Conservation (phyloP, 1,284 basidiomycete species). For the Chalciporus sp. region DNA sequence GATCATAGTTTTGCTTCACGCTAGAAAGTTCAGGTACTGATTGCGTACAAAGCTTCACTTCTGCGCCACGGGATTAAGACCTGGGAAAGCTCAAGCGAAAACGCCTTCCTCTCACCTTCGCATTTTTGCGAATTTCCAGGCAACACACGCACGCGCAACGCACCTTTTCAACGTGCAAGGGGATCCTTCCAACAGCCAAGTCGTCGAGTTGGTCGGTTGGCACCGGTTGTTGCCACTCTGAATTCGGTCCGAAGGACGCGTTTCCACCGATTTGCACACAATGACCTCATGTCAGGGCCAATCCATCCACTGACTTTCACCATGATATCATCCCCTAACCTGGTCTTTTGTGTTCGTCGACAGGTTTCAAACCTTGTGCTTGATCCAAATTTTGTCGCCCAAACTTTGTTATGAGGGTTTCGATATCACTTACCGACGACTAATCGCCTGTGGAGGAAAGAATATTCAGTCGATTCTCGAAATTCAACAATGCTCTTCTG, state of each 20-base stretch:
- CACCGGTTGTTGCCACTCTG: conserved; percentile 1
- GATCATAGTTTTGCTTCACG: neutral
- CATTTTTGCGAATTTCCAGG: neutral
- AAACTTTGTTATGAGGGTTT: neutral
- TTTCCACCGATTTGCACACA: conserved; percentile 19
- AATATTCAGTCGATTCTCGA: neutral
- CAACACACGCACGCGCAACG: neutral
- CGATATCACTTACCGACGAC: neutral
- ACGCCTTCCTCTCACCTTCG: neutral
- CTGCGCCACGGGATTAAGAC: conserved; percentile 6
- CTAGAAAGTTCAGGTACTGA: neutral
- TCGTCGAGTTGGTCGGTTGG: neutral
- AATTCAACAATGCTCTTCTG: neutral
- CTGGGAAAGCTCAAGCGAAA: neutral
- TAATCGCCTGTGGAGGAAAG: neutral
- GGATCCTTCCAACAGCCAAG: neutral
- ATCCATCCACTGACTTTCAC: conserved; percentile 2
- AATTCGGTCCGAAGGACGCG: neutral
- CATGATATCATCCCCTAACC: neutral
- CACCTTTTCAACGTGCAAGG: conserved; percentile 1
- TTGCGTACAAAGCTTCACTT: conserved; percentile 9
- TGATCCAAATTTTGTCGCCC: neutral
- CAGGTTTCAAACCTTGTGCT: neutral
- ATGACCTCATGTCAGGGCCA: conserved; percentile 2
- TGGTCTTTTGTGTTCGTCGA: neutral